These are phyloP conservation scores for Colletotrichum aenigma DNA, from an alignment of 2,329 filamentous ascomycete genomes.

Conservation along the genomic window DNA sequence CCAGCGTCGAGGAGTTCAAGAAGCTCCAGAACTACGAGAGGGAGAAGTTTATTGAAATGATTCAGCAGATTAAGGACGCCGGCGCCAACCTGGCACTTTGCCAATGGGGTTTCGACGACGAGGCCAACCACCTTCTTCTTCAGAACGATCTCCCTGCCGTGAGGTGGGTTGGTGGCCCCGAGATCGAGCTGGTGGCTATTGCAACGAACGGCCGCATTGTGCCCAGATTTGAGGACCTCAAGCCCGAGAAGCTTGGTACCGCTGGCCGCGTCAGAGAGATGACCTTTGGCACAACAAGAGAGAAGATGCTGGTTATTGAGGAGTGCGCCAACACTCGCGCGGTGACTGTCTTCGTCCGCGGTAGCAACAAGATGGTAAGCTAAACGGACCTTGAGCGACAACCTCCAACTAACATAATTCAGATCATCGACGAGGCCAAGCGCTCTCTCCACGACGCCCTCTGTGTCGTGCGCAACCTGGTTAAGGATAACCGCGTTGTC, in stretches of 20 bases:
- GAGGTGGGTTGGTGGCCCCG: conserved; percentile 95
- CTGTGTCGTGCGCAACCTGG: conserved; percentile 95
- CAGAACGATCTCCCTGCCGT: conserved; percentile 97
- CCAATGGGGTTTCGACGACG: conserved; percentile 99
- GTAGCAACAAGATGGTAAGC: conserved; percentile 98
- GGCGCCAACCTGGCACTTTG: conserved; percentile 98
- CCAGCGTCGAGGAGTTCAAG: conserved; percentile 96
- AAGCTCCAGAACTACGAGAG: conserved; percentile 95
- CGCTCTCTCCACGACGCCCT: conserved; percentile 96
- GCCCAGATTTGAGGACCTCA: conserved; percentile 94
- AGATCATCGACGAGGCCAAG: conserved; percentile 99
- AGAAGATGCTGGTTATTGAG: conserved; percentile 99
- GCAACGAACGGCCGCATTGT: conserved; percentile 98
- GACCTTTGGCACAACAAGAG: conserved; percentile 94
- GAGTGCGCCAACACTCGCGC: conserved; percentile 98
- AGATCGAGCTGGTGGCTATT: conserved; percentile 98
- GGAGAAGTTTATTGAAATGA: conserved; percentile 98
- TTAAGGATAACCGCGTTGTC: conserved; percentile 94
- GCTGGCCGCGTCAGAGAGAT: conserved; percentile 93
- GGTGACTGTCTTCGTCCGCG: conserved; percentile 94
- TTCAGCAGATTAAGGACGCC: conserved; percentile 95
- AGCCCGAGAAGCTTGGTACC: conserved; percentile 84
- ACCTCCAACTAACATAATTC: conserved; percentile 22
- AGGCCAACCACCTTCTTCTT: conserved; percentile 95
- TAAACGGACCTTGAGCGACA: not conserved